Evolutionary conservation across 2,329 filamentous ascomycete species (phyloP), one percentile per base, ranked within the genome.

Genomic region (Sodiomyces alkalinus): DNA sequence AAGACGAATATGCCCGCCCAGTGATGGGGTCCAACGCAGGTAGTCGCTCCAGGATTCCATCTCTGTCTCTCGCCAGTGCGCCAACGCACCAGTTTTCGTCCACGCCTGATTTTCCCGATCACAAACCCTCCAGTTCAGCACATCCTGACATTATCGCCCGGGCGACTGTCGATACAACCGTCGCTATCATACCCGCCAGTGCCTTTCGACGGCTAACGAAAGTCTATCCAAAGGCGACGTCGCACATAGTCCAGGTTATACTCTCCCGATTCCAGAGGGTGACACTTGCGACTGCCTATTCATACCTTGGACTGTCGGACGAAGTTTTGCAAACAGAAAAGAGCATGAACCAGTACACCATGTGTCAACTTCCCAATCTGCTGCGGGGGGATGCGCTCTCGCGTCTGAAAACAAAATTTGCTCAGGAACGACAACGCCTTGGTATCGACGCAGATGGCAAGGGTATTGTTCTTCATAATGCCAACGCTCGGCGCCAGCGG

Each of bases 91-190:
- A 14, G 3, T 5, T 5, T 4, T 4, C 23, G n/a, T 14, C 9
- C 15, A 14, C 14, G 3, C 23, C 23, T 11, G 26, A 34, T 12
- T 20, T 10, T 10, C 19, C 31, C 14, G 17, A 19, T 4, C 20
- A 24, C n/a, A 24, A 20, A 17, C 52, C 57, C 18, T 68, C 71
- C 8, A 78, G 76, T 38, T 96, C 90, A 10, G 85, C 82, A 0
- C 90, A 98, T 52, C 90, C 90, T 8, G 90, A 98, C 45, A 90
- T 98, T 36, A 83, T 98, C 38, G 90, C 87, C n/a, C 71, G 90
- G 39, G 90, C 90, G 5, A 92, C 85, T 11, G 80, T 92, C 15
- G 92, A 98, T 47, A 98, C 90, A 0, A 98, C 92, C 0, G 94
- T 98, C 52, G 90, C 90, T 5, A 92, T 98, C 38, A 98, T 98